Conservation (phyloP, 208 protist genomes). For the Porcisia hertigi region DNA sequence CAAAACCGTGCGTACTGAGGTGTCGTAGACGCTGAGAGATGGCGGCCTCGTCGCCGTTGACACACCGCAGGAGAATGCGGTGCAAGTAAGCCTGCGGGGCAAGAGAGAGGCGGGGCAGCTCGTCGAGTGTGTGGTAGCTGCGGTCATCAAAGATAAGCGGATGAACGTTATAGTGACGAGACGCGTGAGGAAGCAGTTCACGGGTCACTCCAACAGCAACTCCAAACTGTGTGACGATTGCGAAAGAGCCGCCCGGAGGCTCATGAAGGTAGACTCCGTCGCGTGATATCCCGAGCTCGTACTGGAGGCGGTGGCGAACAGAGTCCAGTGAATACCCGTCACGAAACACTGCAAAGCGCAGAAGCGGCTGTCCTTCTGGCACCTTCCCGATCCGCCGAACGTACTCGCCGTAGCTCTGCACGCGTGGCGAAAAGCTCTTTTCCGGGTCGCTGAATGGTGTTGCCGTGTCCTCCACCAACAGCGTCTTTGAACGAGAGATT, state of each 20-base stretch:
- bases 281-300: slow-evolving; percentile 51
- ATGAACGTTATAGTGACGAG: slow-evolving; percentile 80
- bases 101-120: slow-evolving; percentile 10
- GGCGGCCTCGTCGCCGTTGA: slow-evolving; percentile 34
- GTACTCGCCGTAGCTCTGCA: slow-evolving; percentile 83
- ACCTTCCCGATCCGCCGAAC: slow-evolving; percentile 54
- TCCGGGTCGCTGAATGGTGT: slow-evolving; percentile 62
- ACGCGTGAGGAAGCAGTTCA: slow-evolving; percentile 77
- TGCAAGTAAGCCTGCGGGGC: slow-evolving; percentile 48
- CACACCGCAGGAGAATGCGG: slow-evolving; percentile 71
- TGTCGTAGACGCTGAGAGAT: slow-evolving; percentile 30
- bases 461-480: slow-evolving; percentile 70
- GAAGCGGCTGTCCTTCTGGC: slow-evolving; percentile 44
- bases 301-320: slow-evolving; percentile 71
- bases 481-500: slow-evolving; percentile 56
- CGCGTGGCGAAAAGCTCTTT: slow-evolving; percentile 59
- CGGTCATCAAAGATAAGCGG: slow-evolving; percentile 78
- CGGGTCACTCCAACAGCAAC: slow-evolving; percentile 66
- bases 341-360: slow-evolving; percentile 80
- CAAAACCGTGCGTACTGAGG: slow-evolving; percentile 49
- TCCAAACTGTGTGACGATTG: slow-evolving; percentile 73
- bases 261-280: slow-evolving; percentile 52
- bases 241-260: slow-evolving; percentile 60
- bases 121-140: slow-evolving; percentile 34
- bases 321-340: slow-evolving; percentile 52